phyloP scores from a whole-genome alignment of 2,329 filamentous ascomycete genomes.

The Podosphaera aphanis region DNA sequence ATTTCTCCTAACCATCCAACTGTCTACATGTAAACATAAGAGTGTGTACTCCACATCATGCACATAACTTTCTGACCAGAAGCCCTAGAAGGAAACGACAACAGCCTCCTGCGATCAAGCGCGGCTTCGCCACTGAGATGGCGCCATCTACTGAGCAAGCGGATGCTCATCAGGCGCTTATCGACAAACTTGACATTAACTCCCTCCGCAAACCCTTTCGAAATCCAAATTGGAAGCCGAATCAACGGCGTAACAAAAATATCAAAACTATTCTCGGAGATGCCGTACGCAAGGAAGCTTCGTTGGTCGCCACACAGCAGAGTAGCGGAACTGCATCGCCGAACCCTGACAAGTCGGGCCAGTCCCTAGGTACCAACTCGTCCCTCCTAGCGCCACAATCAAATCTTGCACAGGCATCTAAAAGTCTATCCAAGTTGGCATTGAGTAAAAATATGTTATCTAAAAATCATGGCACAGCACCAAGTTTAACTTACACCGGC shows the following conservation, averaged over 20 bases:
- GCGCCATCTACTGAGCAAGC: slow-evolving; percentile 17
- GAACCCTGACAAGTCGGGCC: slow-evolving; percentile 24
- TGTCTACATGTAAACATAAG: too few relatives aligned
- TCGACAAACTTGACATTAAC: slow-evolving; percentile 82
- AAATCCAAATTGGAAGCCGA: slow-evolving; percentile 72
- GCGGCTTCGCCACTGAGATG: slow-evolving; percentile 5
- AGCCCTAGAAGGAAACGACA: too few relatives aligned
- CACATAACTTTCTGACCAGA: too few relatives aligned
- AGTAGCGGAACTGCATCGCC: slow-evolving; percentile 63
- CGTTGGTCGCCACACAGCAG: slow-evolving; percentile 55
- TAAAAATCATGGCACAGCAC: slow-evolving; percentile 22
- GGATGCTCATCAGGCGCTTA: slow-evolving; percentile 57
- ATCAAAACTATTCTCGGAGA: slow-evolving; percentile 91
- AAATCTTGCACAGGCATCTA: slow-evolving; percentile 74
- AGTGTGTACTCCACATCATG: too few relatives aligned
- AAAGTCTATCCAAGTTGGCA: slow-evolving; percentile 67
- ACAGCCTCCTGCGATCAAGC: too few relatives aligned
- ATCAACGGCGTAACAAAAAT: slow-evolving; percentile 94
- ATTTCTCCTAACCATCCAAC: too few relatives aligned
- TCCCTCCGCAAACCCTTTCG: slow-evolving; percentile 72
- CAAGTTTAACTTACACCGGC: slow-evolving; percentile 75
- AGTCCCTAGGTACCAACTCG: slow-evolving; percentile 23
- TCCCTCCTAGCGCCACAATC: slow-evolving; percentile 24
- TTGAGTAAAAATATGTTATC: slow-evolving; percentile 53
- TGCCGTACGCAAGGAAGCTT: slow-evolving; percentile 71